phyloP scores from a whole-genome alignment of 306 rosid genomes.

The Cucurbita pepo region DNA sequence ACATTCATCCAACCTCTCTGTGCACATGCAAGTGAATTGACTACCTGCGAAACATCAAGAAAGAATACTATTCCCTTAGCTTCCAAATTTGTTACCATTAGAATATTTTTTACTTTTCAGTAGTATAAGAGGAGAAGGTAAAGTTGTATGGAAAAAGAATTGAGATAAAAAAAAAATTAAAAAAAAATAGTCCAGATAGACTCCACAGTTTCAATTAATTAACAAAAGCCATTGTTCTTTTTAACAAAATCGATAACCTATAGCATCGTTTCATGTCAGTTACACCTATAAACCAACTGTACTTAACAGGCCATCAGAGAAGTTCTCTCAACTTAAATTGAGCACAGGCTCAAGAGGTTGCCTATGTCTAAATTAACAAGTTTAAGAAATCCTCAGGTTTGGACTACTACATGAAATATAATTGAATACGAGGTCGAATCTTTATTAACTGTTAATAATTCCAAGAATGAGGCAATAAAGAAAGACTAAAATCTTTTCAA shows the following conservation, averaged over 20 bases:
- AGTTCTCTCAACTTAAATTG: background rate
- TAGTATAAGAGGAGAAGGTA: background rate
- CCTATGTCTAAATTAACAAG: background rate
- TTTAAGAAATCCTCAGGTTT: background rate
- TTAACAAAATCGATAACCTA: background rate
- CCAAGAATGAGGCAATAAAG: background rate
- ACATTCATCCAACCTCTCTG: constrained; percentile 84
- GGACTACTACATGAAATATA: background rate
- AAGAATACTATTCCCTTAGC: background rate
- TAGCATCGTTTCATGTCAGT: background rate
- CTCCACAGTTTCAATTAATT: background rate
- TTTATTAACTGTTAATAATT: background rate
- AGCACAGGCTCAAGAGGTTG: background rate
- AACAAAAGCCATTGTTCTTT: background rate
- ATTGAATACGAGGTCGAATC: background rate
- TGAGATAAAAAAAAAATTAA: background rate
- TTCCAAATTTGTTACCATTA: background rate
- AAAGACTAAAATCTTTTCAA: background rate
- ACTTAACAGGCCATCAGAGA: background rate
- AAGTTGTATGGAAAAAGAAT: constrained; percentile 4
- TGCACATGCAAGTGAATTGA: constrained; percentile 74
- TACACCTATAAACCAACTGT: background rate
- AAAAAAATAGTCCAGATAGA: too few species aligned
- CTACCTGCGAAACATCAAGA: constrained; percentile 33
- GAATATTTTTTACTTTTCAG: background rate